Evolutionary conservation across 106 monocot genomes (phyloP), one percentile per base, ranked within the genome.

Genomic region (Posidonia australis): DNA sequence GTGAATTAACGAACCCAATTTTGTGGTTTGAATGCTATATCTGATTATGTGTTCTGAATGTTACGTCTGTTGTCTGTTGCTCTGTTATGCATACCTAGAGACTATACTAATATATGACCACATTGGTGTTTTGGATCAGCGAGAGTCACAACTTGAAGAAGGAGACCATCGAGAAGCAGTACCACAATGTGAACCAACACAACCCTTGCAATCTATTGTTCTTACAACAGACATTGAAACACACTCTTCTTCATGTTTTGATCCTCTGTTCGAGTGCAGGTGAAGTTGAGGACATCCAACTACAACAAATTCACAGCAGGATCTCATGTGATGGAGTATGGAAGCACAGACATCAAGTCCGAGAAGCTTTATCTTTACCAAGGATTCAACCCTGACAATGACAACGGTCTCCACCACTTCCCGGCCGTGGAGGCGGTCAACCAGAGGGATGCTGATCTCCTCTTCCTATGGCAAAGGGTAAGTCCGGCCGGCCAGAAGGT

Each of bases 401-500:
- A 79, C 20, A 81, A 83, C 31, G 58, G 58, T 49, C 54, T 80
- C 36, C 48, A 1, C 9, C 17, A n/a, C 10, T 16, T 49, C 21
- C 21, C 4, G 23, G 53, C 31, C 9, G 13, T 9, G 6, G 74
- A 70, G 16, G 71, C 56, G 0, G 63, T 89, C 55, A 84, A 82
- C 62, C 86, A 90, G 63, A 79, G 86, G 32, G 89, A 94, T 46
- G 94, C 84, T 2, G 84, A 94, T 54, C 94, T 94, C 7, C 84
- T 86, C 49, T 86, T 84, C 77, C 25, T 94, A 48, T 86, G 89
- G 94, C 77, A 80, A 44, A 76, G 69, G 70, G 93, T 94, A 65
- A 82, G 70, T 5, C 16, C 46, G 22, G 6, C 18, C 43, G 16
- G 9, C n/a, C n/a, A n/a, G n/a, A n/a, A n/a, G n/a, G n/a, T n/a